phyloP scores from a whole-genome alignment of 2,329 filamentous ascomycete species.

The Trichophyton mentagrophytes region DNA sequence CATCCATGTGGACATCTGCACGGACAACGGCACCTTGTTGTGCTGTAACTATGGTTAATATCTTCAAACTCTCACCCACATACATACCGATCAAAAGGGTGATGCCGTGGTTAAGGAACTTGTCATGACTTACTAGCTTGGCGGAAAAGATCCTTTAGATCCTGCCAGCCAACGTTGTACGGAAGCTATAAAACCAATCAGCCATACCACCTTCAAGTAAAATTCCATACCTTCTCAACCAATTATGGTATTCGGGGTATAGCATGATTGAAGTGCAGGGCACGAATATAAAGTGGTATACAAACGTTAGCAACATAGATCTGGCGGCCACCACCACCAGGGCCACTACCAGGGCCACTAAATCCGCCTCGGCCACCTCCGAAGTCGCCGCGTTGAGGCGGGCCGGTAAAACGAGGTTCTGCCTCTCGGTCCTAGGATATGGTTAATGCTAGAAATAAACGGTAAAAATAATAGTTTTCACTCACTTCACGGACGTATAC shows the following conservation, averaged over 20 bases:
- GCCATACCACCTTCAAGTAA: conserved; percentile 13
- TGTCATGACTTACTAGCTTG: conserved; percentile 66
- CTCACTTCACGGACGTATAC: conserved; percentile 94
- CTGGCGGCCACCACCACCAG: conserved; percentile 58
- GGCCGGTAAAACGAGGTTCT: conserved; percentile 86
- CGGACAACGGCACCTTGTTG: conserved; percentile 68
- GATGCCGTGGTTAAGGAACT: background rate
- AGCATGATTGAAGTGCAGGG: background rate
- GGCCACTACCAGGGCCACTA: conserved; percentile 37
- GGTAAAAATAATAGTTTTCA: background rate
- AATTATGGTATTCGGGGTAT: background rate
- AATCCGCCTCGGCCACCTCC: conserved; percentile 43
- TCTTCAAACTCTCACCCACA: conserved; percentile 2
- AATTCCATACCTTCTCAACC: background rate
- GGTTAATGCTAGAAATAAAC: conserved; percentile 7
- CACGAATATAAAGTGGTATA: conserved; percentile 32
- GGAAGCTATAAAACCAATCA: conserved; percentile 57
- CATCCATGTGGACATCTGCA: conserved; percentile 85
- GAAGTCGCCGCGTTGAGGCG: conserved; percentile 54
- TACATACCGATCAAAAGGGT: background rate
- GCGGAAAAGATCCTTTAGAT: conserved; percentile 95
- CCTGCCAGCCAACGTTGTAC: conserved; percentile 96
- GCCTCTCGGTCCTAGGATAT: conserved; percentile 78
- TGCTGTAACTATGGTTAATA: conserved; percentile 29
- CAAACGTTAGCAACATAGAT: conserved; percentile 97